Evolutionary conservation across 2,329 filamentous ascomycete genomes (phyloP), one percentile per base, ranked within the genome.

Genomic region (Alternaria gansuensis): DNA sequence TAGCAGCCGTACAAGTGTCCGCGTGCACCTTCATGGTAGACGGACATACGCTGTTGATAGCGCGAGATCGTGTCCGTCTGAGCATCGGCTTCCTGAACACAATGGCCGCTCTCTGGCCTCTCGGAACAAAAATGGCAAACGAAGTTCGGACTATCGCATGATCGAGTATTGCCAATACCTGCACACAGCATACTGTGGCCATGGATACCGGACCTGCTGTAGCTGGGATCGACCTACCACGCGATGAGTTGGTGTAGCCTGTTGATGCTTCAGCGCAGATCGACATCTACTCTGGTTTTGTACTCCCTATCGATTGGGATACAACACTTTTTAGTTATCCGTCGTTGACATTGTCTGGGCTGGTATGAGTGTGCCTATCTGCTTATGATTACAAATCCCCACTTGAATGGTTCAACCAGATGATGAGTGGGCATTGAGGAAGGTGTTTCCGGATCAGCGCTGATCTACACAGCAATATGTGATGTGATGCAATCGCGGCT

Each of bases 81-180:
- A 93, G 91, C 63, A 92, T 90, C 59, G 91, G 90, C 7, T 89
- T 88, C 1, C 83, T 95, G 41, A 88, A 88, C 66, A 67, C 87
- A 23, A 80, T 93, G 14, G 87, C 87, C 23, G 79, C 81, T 5
- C 85, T 90, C 8, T 95, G 91, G 91, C 84, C 85, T 46, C 86
- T 92, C 14, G 90, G 90, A 1, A 84, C 82, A 46, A 84, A 82
- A 13, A 90, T 91, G n/a, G 85, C 88, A 60, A 84, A 82, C 11
- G 90, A 95, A 73, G 87, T 96, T 21, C 89, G 87, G 69, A 85
- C 84, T 7, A 89, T 94, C 28, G 90, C 91, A 17, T 86, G 90
- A 68, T 87, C 90, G 66, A 89, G 92, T 23, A 77, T 84, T 17
- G 39, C 39, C 24, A 29, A 26, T 52, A 37, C 62, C 9, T 45